phyloP scores from a whole-genome alignment of 176 grass and related monocot genomes.

The Poa pratensis region DNA sequence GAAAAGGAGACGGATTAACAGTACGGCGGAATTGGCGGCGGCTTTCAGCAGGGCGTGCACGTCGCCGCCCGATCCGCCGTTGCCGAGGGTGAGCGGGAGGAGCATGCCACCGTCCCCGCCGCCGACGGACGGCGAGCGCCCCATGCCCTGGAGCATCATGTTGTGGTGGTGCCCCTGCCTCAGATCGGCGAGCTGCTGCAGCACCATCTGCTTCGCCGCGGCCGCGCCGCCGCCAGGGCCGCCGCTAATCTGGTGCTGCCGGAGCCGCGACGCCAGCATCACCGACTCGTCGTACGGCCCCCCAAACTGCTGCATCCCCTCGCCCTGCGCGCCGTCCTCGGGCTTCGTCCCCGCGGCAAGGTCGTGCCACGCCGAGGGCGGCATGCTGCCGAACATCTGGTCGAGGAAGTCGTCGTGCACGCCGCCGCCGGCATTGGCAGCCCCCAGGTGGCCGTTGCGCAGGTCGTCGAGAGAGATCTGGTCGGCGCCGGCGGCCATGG shows the following conservation, averaged over 20 bases:
- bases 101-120: slow-evolving; percentile 43
- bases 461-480: slow-evolving; percentile 66
- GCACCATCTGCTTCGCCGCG: slow-evolving; percentile 64
- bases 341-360: slow-evolving; percentile 28
- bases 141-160: slow-evolving; percentile 59
- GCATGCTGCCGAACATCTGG: slow-evolving; percentile 74
- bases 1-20: slow-evolving; percentile 8
- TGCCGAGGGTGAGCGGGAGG: slow-evolving; percentile 61
- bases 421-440: slow-evolving; percentile 15
- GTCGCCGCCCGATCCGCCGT: slow-evolving; percentile 49
- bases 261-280: slow-evolving; percentile 71
- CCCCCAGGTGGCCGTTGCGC: slow-evolving; percentile 19
- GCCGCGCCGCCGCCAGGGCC: slow-evolving; percentile 8
- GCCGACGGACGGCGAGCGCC: slow-evolving; percentile 34
- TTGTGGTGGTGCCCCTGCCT: slow-evolving; percentile 59
- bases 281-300: slow-evolving; percentile 75
- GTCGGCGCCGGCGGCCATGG: slow-evolving; percentile 45
- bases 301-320: slow-evolving; percentile 51
- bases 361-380: slow-evolving; percentile 74
- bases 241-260: slow-evolving; percentile 90
- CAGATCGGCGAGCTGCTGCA: slow-evolving; percentile 61
- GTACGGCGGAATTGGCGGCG: slow-evolving; percentile 57
- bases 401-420: slow-evolving; percentile 90
- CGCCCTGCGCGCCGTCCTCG: slow-evolving; percentile 36
- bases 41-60: slow-evolving; percentile 61